These are phyloP conservation scores for Diplodia seriata DNA, from an alignment of 2,329 filamentous ascomycete genomes.

Conservation along the genomic window DNA sequence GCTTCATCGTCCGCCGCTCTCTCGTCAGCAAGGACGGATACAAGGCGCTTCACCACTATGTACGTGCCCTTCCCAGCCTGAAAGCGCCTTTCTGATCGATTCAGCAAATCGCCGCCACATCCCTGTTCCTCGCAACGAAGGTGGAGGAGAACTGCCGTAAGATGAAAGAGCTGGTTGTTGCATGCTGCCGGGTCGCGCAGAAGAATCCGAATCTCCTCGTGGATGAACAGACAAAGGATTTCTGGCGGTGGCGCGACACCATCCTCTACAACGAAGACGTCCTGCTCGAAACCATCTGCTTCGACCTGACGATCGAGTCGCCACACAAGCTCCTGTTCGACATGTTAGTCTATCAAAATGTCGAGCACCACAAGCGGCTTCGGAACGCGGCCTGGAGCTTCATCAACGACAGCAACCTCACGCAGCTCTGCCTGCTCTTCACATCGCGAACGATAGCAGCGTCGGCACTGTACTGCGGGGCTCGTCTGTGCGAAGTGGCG, in stretches of 20 bases:
- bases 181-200: conserved; percentile 91
- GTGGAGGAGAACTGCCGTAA: conserved; percentile 97
- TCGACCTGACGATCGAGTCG: conserved; percentile 89
- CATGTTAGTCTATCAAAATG: conserved; percentile 73
- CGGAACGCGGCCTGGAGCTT: conserved; percentile 93
- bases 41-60: conserved; percentile 83
- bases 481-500: conserved; percentile 73
- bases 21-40: conserved; percentile 72
- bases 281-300: conserved; percentile 89
- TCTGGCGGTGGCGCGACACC: conserved; percentile 96
- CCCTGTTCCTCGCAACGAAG: conserved; percentile 93
- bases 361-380: conserved; percentile 80
- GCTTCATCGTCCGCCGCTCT: conserved; percentile 90
- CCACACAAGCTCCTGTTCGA: conserved; percentile 87
- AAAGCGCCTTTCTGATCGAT: neutral
- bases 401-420: conserved; percentile 87
- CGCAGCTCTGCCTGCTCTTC: conserved; percentile 81
- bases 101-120: conserved; percentile 82
- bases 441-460: conserved; percentile 82
- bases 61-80: conserved; percentile 38
- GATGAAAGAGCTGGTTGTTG: conserved; percentile 92
- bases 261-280: conserved; percentile 92
- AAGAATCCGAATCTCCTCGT: conserved; percentile 90
- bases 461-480: conserved; percentile 84
- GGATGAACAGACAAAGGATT: conserved; percentile 97